Base-by-base conservation (phyloP, 2,329 filamentous ascomycete genomes). In the Falciphora oryzae region DNA sequence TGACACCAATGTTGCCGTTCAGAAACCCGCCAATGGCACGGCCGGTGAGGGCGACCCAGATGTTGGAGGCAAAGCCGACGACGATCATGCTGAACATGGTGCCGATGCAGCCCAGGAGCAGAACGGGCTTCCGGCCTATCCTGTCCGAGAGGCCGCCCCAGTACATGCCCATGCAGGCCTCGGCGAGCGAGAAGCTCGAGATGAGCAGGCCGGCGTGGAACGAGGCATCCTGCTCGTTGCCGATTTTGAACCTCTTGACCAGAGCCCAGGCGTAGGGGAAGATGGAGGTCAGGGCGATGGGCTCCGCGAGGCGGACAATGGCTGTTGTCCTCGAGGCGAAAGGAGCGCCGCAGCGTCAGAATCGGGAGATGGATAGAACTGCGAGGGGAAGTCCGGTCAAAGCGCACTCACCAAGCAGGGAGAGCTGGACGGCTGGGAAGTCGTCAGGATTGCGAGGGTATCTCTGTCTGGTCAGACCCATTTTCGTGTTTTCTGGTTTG, bases 181-280 rank as follows among this genome's bases (percentile, higher is more conserved):
- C 92, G 68, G 88, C 90, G 66, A 93, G 85, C 67, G 90, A 90
- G 78, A 93, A 96, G 71, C 92, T 89, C 16, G 92, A 94, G 70
- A 96, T 93, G 75, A 96, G 86, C 69, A 95, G 81, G 62, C 93
- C 93, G 35, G 93, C 90, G 77, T 96, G 96, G 78, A 91, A 94
- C 53, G 88, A 96, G 66, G 91, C 91, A 85, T 93, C 86, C 77
- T 85, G 80, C 69, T 87, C 85, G 70, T 85, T 83, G 67, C 89
- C 90, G 70, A 93, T 83, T 57, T 91, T 73, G 76, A 92, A 92
- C 70, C 87, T 83, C 76, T 91, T 91, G 69, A 94, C 88, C 70
- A 94, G 87, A 66, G 89, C 85, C 90, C 90, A 96, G 66, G 91
- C 91, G 76, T 97, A 97, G 27, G 93, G 93, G 71, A 94, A 96